Evolutionary conservation across 768 basidiomycete genomes (phyloP), one percentile per base, ranked within the genome.

Genomic region (Boletus speciosus): DNA sequence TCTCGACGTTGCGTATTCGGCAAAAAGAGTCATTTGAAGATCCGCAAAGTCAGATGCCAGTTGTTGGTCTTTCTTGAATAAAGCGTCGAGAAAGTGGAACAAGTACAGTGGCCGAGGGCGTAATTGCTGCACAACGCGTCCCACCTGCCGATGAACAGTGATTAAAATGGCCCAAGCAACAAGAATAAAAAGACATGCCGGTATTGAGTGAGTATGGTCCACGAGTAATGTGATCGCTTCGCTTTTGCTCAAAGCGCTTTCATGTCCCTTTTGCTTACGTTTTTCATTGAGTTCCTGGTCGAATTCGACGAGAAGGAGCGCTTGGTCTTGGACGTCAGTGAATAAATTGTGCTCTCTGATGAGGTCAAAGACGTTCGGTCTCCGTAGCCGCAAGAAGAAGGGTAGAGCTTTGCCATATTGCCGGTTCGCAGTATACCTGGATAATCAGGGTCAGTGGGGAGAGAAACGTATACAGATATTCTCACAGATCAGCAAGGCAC

Each of bases 361-460:
- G 52, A 99, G 85, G 55, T 94, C 88, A 68, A 99, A 96, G 12
- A 98, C 96, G 61, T 93, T 87, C 7, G 93, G 84, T 47, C 86
- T 79, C 44, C 94, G 84, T 15, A 98, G 77, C 8, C 91, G 82
- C 15, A 99, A 78, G 74, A 88, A 92, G 73, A 83, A 98, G 0
- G 91, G 91, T 0, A 99, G 75, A 0, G 97, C 97, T 73, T 96
- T 95, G 21, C 90, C 94, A 3, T 91, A 92, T 73, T 98, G 97
- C 2, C 91, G 85, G 61, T 95, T 94, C 19, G 83, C 77, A 35
- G 84, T 84, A 69, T 92, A 93, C 47, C 94, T 95, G 58, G 6
- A 40, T n/a, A 6, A 40, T 6, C 31, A 36, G 0, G 42, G 38
- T 68, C 8, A 54, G 37, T 7, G 7, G 19, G 8, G 5, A 45